These are phyloP conservation scores for Orbilia ellipsospora DNA, from an alignment of 2,329 filamentous ascomycete genomes.

Conservation along the genomic window DNA sequence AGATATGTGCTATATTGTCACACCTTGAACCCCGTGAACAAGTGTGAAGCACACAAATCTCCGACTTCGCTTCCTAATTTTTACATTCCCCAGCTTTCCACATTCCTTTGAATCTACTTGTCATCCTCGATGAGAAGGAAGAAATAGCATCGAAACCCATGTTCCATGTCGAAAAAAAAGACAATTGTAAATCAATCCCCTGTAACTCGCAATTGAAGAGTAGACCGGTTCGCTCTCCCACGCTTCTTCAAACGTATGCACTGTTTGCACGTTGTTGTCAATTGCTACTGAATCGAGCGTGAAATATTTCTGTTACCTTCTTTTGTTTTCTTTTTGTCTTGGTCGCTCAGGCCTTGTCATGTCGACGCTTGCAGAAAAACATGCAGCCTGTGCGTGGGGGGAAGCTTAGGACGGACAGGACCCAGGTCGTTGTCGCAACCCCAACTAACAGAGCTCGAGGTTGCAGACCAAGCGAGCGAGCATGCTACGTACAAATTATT, in stretches of 20 bases:
- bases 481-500: slow-evolving; percentile 17
- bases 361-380: slow-evolving; percentile 14
- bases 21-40: slow-evolving; percentile 23
- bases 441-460: slow-evolving; percentile 35
- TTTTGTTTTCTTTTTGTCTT: slow-evolving; percentile 3
- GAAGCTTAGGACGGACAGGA: slow-evolving; percentile 16
- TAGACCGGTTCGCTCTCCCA: slow-evolving; percentile 1
- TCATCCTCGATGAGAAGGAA: slow-evolving; percentile 16
- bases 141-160: slow-evolving; percentile 16
- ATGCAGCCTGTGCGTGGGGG: slow-evolving; percentile 32
- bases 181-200: slow-evolving; percentile 7
- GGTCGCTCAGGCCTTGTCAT: slow-evolving; percentile 10
- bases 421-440: slow-evolving; percentile 1
- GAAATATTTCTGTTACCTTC: slow-evolving; percentile 20
- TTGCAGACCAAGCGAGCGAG: slow-evolving; percentile 17
- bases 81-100: slow-evolving; percentile 8
- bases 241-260: slow-evolving; percentile 27
- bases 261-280: slow-evolving; percentile 50
- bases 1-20: slow-evolving; percentile 26
- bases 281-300: slow-evolving; percentile 47
- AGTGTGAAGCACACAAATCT: slow-evolving; percentile 24
- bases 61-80: slow-evolving; percentile 37
- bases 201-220: slow-evolving; percentile 21
- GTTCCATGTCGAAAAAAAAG: slow-evolving; percentile 16
- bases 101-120: slow-evolving; percentile 1